phyloP scores from a whole-genome alignment of 2,329 filamentous ascomycete genomes.

The Acephala macrosclerotiorum region DNA sequence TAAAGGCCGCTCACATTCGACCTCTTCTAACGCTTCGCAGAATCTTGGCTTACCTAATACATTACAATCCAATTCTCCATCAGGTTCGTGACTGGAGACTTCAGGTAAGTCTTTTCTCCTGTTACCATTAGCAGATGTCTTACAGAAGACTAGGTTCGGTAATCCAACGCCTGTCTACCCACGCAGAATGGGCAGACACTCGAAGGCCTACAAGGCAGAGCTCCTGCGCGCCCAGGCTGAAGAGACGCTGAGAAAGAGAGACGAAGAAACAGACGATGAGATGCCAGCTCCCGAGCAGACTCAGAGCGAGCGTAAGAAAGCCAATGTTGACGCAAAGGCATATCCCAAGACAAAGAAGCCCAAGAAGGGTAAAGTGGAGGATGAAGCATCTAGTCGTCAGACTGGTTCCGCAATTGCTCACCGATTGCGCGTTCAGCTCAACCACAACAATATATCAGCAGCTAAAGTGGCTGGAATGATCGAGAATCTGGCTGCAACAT shows the following conservation, averaged over 20 bases:
- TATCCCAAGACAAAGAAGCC: background rate
- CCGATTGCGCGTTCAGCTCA: background rate
- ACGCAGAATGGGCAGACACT: background rate
- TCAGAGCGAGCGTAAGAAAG: background rate
- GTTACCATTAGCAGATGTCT: background rate
- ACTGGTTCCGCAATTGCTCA: background rate
- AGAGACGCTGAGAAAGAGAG: background rate
- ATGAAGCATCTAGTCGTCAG: background rate
- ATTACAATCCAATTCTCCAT: background rate
- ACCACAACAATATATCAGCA: background rate
- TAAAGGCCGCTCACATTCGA: background rate
- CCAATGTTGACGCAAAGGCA: background rate
- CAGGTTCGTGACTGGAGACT: background rate
- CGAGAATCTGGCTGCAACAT: background rate
- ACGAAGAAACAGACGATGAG: background rate
- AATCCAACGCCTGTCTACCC: background rate
- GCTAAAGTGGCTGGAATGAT: background rate
- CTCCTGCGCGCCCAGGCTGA: background rate
- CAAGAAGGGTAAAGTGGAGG: background rate
- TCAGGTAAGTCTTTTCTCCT: background rate
- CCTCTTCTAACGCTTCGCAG: background rate
- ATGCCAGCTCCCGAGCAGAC: background rate
- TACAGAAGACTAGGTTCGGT: background rate
- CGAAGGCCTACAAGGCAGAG: background rate
- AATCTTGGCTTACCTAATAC: background rate